Conservation (phyloP, 2,329 filamentous ascomycete species). For the Trichoderma citrinoviride region DNA sequence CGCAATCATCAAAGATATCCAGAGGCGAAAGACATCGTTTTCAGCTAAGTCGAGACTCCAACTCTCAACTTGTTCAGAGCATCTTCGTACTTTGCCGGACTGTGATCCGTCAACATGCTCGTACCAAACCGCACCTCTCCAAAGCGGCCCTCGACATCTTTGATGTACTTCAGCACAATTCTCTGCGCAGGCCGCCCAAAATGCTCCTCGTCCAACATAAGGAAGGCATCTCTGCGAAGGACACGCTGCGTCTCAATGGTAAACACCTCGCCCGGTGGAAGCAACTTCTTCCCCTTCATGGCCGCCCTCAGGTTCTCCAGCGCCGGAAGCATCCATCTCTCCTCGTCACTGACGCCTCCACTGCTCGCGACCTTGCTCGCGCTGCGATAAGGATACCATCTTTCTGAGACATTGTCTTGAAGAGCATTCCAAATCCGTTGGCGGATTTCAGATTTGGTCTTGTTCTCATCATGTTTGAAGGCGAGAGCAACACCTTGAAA, state of each 20-base stretch:
- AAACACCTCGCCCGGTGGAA: conserved; percentile 76
- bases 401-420: conserved; percentile 58
- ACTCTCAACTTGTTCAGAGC: conserved; percentile 59
- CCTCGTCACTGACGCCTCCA: conserved; percentile 53
- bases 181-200: conserved; percentile 66
- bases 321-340: conserved; percentile 64
- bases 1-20: background rate
- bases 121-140: conserved; percentile 68
- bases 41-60: conserved; percentile 39
- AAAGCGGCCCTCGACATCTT: conserved; percentile 68
- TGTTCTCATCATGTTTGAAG: conserved; percentile 68
- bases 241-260: conserved; percentile 66
- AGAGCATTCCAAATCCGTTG: conserved; percentile 65
- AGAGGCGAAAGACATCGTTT: background rate
- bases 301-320: conserved; percentile 63
- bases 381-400: conserved; percentile 48
- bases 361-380: conserved; percentile 36
- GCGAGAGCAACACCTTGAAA: conserved; percentile 69
- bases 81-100: conserved; percentile 69
- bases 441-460: conserved; percentile 65
- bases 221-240: conserved; percentile 64
- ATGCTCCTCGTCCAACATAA: conserved; percentile 43
- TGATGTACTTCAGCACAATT: conserved; percentile 67
- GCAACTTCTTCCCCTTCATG: conserved; percentile 67
- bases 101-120: conserved; percentile 74